These are phyloP conservation scores for Calonectria hawksworthii DNA, from an alignment of 2,329 filamentous ascomycete species.

Conservation along the genomic window DNA sequence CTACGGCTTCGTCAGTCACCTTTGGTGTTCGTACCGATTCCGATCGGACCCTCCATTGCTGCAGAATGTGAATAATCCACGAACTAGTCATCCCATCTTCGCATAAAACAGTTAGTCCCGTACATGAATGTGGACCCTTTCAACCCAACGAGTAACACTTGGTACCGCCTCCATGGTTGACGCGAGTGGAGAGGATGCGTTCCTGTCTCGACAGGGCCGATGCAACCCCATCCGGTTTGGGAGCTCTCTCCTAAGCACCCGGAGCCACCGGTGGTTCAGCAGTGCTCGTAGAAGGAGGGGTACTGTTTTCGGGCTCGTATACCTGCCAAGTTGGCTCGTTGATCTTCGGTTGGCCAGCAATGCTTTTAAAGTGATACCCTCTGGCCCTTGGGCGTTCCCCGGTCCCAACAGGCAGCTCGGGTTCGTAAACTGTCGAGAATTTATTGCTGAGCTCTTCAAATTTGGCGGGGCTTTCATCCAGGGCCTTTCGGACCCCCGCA, in stretches of 20 bases:
- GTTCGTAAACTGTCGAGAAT: constrained; percentile 73
- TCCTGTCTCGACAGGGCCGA: constrained; percentile 63
- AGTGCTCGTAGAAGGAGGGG: constrained; percentile 28
- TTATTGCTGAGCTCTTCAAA: constrained; percentile 69
- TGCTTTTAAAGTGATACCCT: constrained; percentile 85
- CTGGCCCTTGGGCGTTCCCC: constrained; percentile 84
- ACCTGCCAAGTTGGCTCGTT: constrained; percentile 78
- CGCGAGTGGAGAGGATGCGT: constrained; percentile 32
- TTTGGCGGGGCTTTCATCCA: constrained; percentile 65
- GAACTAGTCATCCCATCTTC: neutral
- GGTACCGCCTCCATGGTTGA: constrained; percentile 30
- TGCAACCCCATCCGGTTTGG: constrained; percentile 61
- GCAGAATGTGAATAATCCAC: neutral
- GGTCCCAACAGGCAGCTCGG: constrained; percentile 78
- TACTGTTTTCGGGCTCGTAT: constrained; percentile 51
- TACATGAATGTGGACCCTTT: constrained; percentile 29
- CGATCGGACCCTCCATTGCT: neutral
- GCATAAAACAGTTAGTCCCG: neutral
- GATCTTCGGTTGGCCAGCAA: constrained; percentile 74
- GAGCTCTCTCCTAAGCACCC: constrained; percentile 59
- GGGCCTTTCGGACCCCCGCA: constrained; percentile 73
- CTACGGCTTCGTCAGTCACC: neutral
- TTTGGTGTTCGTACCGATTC: neutral
- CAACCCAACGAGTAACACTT: constrained; percentile 25
- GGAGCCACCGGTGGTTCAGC: constrained; percentile 37